Conservation (phyloP, 805 yeast genomes). For the Jamesozyma hellenica region DNA sequence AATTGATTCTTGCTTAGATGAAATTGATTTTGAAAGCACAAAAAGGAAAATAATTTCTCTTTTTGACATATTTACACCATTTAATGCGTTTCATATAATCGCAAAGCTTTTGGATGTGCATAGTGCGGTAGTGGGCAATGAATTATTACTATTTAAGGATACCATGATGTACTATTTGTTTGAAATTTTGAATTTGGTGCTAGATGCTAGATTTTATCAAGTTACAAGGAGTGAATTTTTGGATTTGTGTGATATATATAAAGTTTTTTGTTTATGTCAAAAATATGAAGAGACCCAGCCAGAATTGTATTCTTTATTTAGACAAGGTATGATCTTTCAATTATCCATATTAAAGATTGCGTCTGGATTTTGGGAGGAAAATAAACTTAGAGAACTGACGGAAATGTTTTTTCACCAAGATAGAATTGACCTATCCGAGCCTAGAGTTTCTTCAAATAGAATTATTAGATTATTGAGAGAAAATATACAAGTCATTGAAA, state of each 20-base stretch:
- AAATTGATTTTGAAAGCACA: slow-evolving; percentile 5
- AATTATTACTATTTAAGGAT: slow-evolving; percentile 2
- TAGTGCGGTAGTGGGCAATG: background rate
- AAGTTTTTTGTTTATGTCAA: slow-evolving; percentile 4
- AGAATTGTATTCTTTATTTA: background rate
- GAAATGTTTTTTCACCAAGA: too few species aligned
- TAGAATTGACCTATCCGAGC: too few species aligned
- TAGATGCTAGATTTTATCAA: slow-evolving; percentile 12
- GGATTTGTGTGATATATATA: slow-evolving; percentile 11
- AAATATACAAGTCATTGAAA: too few species aligned
- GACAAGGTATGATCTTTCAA: slow-evolving; percentile 7
- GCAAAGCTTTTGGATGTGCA: slow-evolving; percentile 11
- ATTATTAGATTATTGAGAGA: too few species aligned
- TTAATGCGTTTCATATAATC: slow-evolving; percentile 9
- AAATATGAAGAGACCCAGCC: background rate
- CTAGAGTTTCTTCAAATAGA: too few species aligned
- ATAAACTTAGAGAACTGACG: background rate
- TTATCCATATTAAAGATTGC: slow-evolving; percentile 10
- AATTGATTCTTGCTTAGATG: background rate
- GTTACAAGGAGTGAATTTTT: slow-evolving; percentile 13
- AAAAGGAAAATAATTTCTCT: slow-evolving; percentile 10
- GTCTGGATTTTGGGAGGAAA: slow-evolving; percentile 16
- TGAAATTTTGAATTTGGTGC: slow-evolving; percentile 9
- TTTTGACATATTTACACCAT: slow-evolving; percentile 1
- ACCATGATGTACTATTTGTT: slow-evolving; percentile 8